Conservation (phyloP, 2,329 filamentous ascomycete genomes). For the Aspergillus amoenus region DNA sequence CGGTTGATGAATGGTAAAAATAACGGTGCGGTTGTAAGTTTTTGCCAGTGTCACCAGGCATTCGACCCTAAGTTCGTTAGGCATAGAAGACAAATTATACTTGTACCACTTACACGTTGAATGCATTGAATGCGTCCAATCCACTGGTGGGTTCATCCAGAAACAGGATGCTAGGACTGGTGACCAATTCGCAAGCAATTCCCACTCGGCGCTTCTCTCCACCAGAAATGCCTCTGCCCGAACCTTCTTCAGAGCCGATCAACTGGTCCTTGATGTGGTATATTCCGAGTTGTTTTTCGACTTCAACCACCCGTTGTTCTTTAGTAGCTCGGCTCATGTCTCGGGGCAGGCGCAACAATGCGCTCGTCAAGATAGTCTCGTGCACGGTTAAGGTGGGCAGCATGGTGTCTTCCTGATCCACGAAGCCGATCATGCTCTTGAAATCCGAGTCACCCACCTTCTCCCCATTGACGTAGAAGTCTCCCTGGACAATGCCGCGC, state of each 20-base stretch:
- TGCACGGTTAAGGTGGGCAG: constrained; percentile 93
- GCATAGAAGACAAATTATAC: too few relatives aligned
- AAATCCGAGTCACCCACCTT: constrained; percentile 82
- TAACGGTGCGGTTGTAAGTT: constrained; percentile 92
- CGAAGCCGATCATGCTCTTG: constrained; percentile 89
- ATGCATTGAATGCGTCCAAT: constrained; percentile 94
- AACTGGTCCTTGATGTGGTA: constrained; percentile 90
- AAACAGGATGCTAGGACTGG: constrained; percentile 94
- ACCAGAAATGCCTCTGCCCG: constrained; percentile 90
- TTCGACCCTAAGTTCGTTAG: constrained; percentile 57
- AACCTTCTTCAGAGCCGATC: constrained; percentile 94
- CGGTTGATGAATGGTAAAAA: constrained; percentile 98
- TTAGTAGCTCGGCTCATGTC: constrained; percentile 89
- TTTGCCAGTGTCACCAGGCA: constrained; percentile 93
- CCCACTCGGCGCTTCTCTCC: constrained; percentile 95
- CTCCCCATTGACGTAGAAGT: constrained; percentile 92
- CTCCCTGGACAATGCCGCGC: constrained; percentile 71
- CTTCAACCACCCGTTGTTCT: constrained; percentile 85
- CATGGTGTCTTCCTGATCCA: constrained; percentile 98
- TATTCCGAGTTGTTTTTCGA: constrained; percentile 94
- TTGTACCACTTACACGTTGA: constrained; percentile 64
- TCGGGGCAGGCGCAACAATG: constrained; percentile 82
- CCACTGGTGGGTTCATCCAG: constrained; percentile 96
- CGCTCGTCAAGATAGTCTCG: constrained; percentile 94
- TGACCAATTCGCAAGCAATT: constrained; percentile 96